Percentiles rank a stretch among this genome's conserved stretches.
These are phyloP conservation scores for Trypanosoma lewisi DNA, from an alignment of 208 protist species.

Conservation along the genomic window DNA sequence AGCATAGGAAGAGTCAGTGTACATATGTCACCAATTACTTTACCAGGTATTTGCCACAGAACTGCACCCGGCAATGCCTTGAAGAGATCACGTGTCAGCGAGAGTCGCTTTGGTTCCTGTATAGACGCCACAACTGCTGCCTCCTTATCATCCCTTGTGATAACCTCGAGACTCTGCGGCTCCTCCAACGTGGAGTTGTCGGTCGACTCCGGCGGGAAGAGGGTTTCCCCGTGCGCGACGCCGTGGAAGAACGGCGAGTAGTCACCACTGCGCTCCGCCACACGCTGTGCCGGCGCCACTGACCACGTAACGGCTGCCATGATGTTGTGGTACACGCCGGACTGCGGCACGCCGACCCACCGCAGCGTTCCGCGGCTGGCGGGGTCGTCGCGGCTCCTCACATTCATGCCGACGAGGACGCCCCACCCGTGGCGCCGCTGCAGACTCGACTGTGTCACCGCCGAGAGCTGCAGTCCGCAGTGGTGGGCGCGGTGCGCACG, in stretches of 20 bases:
- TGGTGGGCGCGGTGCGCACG: constrained; percentile 29
- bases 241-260: constrained; percentile 22
- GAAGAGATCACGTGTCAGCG: constrained; percentile 8
- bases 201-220: constrained; percentile 16
- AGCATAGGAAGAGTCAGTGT: constrained; percentile 48
- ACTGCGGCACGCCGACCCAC: constrained; percentile 23
- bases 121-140: neutral
- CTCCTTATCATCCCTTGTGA: neutral
- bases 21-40: constrained; percentile 38
- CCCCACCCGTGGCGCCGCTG: constrained; percentile 47
- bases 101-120: constrained; percentile 7
- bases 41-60: constrained; percentile 19
- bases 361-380: constrained; percentile 40
- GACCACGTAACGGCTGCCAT: constrained; percentile 19
- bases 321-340: constrained; percentile 11
- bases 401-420: constrained; percentile 36
- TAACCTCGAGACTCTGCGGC: constrained; percentile 2
- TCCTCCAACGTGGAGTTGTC: constrained; percentile 22
- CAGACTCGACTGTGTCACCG: constrained; percentile 27
- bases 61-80: neutral
- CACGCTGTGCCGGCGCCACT: neutral
- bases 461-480: constrained; percentile 40
- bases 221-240: constrained; percentile 12
- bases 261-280: neutral
- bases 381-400: constrained; percentile 31